phyloP scores from a whole-genome alignment of 176 grass and related monocot species.

The Zizania latifolia region DNA sequence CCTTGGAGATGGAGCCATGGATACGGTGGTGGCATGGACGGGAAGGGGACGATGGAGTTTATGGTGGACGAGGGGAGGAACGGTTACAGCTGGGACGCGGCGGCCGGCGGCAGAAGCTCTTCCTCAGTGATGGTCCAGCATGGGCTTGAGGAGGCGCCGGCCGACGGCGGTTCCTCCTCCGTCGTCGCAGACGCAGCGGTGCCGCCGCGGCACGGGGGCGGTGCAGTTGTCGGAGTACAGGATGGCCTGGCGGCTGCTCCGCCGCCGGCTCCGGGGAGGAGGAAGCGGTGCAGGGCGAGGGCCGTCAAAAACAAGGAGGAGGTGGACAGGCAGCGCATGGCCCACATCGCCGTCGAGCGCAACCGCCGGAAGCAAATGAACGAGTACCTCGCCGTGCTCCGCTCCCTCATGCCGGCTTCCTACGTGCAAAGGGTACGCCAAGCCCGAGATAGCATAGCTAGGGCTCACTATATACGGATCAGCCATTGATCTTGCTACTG shows the following conservation, averaged over 20 bases:
- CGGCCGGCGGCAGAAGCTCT: conserved; percentile 16
- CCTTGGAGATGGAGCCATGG: conserved; percentile 26
- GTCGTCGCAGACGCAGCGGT: not conserved
- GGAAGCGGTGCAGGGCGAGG: conserved; percentile 58
- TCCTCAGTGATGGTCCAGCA: conserved; percentile 21
- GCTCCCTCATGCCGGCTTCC: conserved; percentile 73
- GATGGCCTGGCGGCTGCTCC: not conserved
- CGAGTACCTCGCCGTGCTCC: conserved; percentile 71
- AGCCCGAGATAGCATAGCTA: too few relatives aligned
- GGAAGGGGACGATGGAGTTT: not conserved
- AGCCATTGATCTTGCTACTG: too few relatives aligned
- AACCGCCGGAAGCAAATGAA: conserved; percentile 85
- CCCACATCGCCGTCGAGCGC: conserved; percentile 87
- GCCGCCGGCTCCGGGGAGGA: too few relatives aligned
- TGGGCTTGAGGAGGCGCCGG: not conserved
- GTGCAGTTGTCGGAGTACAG: not conserved
- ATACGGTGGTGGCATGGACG: not conserved
- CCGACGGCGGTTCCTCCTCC: conserved; percentile 10
- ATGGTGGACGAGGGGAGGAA: conserved; percentile 3
- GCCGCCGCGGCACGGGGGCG: not conserved
- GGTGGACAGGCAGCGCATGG: conserved; percentile 83
- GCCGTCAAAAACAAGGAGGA: conserved; percentile 74
- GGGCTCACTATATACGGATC: not conserved
- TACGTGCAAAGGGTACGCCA: conserved; percentile 74
- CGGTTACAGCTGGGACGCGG: not conserved